Conservation (phyloP, 2,329 filamentous ascomycete genomes). For the Talaromyces sp. region DNA sequence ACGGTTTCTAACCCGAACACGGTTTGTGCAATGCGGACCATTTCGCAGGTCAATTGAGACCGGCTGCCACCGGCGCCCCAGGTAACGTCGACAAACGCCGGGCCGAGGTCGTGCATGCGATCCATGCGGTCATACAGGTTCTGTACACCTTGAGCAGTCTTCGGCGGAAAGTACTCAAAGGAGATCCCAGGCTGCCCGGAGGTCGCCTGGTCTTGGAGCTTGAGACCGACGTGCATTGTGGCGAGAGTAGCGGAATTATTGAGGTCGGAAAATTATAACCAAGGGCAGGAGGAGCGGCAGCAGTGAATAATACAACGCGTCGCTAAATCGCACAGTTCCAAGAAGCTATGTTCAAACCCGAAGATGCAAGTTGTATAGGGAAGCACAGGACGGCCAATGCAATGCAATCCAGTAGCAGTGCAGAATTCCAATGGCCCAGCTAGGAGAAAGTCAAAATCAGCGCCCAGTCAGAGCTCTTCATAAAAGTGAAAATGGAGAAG, state of each 20-base stretch:
- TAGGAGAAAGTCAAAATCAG: background rate
- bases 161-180: conserved; percentile 98
- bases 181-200: conserved; percentile 85
- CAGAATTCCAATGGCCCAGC: background rate
- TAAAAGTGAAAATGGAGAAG: background rate
- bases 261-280: background rate
- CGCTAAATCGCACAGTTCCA: background rate
- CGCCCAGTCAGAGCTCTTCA: background rate
- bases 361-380: background rate
- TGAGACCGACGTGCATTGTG: conserved; percentile 88
- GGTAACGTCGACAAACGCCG: conserved; percentile 95
- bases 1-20: conserved; percentile 96
- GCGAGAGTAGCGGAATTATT: conserved; percentile 9
- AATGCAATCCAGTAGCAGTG: background rate
- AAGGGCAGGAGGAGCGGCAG: background rate
- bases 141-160: conserved; percentile 84
- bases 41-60: conserved; percentile 90
- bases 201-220: conserved; percentile 76
- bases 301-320: background rate
- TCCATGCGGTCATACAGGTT: conserved; percentile 99
- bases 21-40: conserved; percentile 93
- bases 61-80: conserved; percentile 94
- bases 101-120: conserved; percentile 91
- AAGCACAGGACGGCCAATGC: background rate
- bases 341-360: background rate